A percentile compares a stretch with the other conserved stretches of the same genome.
phyloP scores from a whole-genome alignment of 2,329 filamentous ascomycete species.

The Tolypocladium tundrense region DNA sequence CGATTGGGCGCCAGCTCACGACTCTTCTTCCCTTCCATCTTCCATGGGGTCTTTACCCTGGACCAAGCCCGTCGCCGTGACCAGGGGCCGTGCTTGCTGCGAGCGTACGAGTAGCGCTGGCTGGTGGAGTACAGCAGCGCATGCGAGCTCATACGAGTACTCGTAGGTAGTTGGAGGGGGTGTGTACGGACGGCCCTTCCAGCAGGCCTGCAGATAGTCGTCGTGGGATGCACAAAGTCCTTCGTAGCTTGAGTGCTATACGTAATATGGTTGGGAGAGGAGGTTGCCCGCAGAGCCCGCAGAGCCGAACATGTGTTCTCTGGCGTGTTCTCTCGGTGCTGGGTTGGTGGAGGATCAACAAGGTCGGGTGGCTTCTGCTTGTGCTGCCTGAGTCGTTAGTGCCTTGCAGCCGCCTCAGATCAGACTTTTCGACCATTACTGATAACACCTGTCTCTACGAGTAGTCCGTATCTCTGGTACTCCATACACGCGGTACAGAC shows the following conservation, averaged over 20 bases:
- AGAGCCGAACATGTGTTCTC: too few relatives aligned
- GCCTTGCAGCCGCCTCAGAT: neutral
- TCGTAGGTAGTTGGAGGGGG: neutral
- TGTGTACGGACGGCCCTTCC: neutral
- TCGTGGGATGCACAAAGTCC: neutral
- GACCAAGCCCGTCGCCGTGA: neutral
- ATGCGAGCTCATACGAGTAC: neutral
- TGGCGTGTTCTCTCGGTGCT: neutral
- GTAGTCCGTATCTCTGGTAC: neutral
- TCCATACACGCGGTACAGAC: neutral
- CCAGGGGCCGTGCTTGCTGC: neutral
- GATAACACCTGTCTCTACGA: neutral
- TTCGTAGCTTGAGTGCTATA: neutral
- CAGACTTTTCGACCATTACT: neutral
- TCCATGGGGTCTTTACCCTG: neutral
- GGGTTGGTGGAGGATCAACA: neutral
- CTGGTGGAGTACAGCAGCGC: neutral
- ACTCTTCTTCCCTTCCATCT: neutral
- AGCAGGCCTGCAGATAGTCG: neutral
- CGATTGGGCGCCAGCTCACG: neutral
- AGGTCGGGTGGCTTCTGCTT: neutral
- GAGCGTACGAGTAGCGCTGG: too few relatives aligned
- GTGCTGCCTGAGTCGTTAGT: neutral
- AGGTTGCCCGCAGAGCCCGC: neutral
- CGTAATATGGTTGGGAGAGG: neutral